Percentiles rank a stretch among this genome's conserved stretches.
phyloP scores from a whole-genome alignment of 2,329 filamentous ascomycete genomes.

The Thielaviopsis euricoi region DNA sequence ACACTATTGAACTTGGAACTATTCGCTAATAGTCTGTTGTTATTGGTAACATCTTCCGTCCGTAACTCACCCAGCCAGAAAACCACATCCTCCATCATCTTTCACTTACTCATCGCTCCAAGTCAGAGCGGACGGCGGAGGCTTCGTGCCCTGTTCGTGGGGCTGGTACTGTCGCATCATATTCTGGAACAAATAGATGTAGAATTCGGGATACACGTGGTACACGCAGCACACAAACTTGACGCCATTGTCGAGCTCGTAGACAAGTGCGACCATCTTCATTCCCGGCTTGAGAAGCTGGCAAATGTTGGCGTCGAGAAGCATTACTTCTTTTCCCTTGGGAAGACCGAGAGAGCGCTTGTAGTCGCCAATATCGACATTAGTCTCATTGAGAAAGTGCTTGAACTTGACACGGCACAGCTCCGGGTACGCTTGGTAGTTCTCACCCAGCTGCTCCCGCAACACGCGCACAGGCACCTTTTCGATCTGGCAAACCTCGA shows the following conservation, averaged over 20 bases:
- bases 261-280: conserved; percentile 40
- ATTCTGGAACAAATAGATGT: conserved; percentile 49
- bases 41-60: too few relatives aligned
- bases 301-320: conserved; percentile 46
- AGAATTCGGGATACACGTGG: conserved; percentile 43
- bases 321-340: conserved; percentile 28
- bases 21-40: neutral
- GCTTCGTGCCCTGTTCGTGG: conserved; percentile 29
- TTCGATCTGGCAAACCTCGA: conserved; percentile 1
- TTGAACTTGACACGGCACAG: conserved; percentile 1
- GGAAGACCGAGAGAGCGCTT: neutral
- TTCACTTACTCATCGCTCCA: neutral
- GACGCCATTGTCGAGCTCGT: conserved; percentile 43
- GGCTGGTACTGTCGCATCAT: conserved; percentile 51
- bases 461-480: neutral
- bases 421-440: neutral
- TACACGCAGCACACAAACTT: conserved; percentile 45
- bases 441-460: neutral
- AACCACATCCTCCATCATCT: neutral
- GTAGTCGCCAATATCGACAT: conserved; percentile 23
- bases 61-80: neutral
- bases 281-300: conserved; percentile 44
- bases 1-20: neutral
- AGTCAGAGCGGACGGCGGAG: conserved; percentile 25
- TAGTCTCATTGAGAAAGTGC: conserved; percentile 30